Conservation (phyloP, 148 eudicot species). For the Drosera capensis region DNA sequence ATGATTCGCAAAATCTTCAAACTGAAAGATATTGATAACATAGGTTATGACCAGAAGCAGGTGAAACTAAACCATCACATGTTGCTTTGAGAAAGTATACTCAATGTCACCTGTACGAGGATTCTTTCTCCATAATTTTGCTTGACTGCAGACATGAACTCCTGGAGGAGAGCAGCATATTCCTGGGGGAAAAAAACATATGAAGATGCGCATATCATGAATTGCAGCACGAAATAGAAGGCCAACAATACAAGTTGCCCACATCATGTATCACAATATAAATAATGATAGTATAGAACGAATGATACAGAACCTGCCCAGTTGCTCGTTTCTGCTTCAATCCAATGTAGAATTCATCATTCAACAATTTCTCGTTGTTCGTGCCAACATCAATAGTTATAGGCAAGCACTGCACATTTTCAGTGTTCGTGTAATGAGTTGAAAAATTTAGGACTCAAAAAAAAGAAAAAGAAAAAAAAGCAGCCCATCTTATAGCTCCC, state of each 20-base stretch:
- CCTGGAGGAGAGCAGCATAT: constrained; percentile 65
- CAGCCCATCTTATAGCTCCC: too few relatives aligned
- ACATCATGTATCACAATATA: neutral
- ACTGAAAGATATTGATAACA: constrained; percentile 20
- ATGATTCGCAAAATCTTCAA: constrained; percentile 97
- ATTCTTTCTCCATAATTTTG: constrained; percentile 95
- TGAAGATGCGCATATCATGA: too few relatives aligned
- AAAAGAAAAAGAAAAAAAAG: neutral
- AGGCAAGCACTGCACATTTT: constrained; percentile 87
- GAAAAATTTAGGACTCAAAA: constrained; percentile 1
- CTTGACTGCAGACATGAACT: constrained; percentile 84
- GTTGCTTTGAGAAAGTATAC: neutral
- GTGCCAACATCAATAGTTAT: constrained; percentile 93
- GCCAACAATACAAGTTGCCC: neutral
- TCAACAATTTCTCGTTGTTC: constrained; percentile 59
- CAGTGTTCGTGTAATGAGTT: too few relatives aligned
- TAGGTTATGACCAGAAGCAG: neutral
- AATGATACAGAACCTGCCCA: constrained; percentile 49
- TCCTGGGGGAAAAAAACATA: constrained; percentile 28
- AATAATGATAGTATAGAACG: neutral
- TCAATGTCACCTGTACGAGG: constrained; percentile 48
- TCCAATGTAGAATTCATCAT: constrained; percentile 84
- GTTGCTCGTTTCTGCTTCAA: constrained; percentile 75
- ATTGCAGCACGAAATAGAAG: too few relatives aligned
- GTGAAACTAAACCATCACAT: neutral